These are phyloP conservation scores for Vitis rupestris DNA, from an alignment of 164 flowering plant species.

Conservation along the genomic window DNA sequence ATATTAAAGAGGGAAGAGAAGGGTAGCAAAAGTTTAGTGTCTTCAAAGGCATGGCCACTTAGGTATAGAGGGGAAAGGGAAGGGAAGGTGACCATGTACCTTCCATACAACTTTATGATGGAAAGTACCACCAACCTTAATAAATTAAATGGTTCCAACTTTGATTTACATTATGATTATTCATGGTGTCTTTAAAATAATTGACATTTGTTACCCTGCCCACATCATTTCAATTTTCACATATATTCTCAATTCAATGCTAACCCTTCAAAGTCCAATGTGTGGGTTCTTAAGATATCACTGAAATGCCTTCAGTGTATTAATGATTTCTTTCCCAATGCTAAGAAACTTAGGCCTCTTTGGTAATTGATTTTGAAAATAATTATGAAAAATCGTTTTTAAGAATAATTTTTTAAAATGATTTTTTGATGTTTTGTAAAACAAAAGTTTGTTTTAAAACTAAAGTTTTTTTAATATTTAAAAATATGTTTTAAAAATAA, in stretches of 20 bases:
- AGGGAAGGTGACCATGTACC: slow-evolving; percentile 2
- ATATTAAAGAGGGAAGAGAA: not conserved
- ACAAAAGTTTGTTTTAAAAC: too few species aligned
- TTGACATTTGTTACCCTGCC: not conserved
- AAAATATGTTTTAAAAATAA: too few species aligned
- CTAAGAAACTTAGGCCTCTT: too few species aligned
- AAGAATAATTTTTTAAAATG: too few species aligned
- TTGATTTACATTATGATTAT: not conserved
- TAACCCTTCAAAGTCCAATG: not conserved
- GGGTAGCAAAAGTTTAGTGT: not conserved
- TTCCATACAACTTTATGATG: slow-evolving; percentile 14
- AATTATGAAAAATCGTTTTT: too few species aligned
- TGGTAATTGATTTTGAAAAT: too few species aligned
- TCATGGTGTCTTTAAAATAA: slow-evolving; percentile 3
- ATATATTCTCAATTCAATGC: too few species aligned
- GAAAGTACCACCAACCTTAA: slow-evolving; percentile 10
- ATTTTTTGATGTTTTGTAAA: too few species aligned
- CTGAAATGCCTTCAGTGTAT: not conserved
- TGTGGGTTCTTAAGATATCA: not conserved
- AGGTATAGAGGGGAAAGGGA: not conserved
- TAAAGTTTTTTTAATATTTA: too few species aligned
- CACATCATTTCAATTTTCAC: not conserved
- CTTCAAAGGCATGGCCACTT: not conserved
- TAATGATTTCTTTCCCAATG: too few species aligned
- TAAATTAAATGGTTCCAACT: slow-evolving; percentile 9